Evolutionary conservation across 345 rosid genomes (phyloP).

Genomic region (Citrus unshiu): DNA sequence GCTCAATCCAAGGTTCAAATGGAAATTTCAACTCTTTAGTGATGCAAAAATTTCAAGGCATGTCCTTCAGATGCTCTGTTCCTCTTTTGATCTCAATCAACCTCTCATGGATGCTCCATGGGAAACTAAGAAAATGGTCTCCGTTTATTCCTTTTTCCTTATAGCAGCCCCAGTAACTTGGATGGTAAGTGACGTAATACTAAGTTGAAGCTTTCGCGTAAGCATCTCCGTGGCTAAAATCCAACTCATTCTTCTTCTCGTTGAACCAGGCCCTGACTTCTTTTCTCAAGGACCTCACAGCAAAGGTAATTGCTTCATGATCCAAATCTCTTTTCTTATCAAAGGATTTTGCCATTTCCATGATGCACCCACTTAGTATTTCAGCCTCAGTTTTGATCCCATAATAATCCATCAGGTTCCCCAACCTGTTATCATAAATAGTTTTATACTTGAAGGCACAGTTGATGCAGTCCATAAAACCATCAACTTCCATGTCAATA

Average conservation of each 20-base stretch:
- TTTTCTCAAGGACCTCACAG: constrained; percentile 35
- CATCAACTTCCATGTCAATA: constrained; percentile 42
- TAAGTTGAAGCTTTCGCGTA: constrained; percentile 52
- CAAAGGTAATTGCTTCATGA: constrained; percentile 27
- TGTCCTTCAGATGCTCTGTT: background rate
- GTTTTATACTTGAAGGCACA: constrained; percentile 36
- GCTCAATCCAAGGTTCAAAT: background rate
- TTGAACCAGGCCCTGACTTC: constrained; percentile 47
- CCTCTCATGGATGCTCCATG: constrained; percentile 42
- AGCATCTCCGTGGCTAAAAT: constrained; percentile 8
- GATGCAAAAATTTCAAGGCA: background rate
- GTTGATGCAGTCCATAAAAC: constrained; percentile 27
- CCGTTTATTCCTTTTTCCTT: constrained; percentile 28
- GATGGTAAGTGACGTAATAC: constrained; percentile 46
- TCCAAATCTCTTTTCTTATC: constrained; percentile 34
- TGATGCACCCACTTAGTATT: constrained; percentile 36
- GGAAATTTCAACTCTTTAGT: background rate
- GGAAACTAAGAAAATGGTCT: constrained; percentile 42
- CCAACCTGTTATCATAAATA: constrained; percentile 34
- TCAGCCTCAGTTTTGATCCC: constrained; percentile 47
- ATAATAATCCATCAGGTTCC: constrained; percentile 42
- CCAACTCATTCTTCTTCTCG: constrained; percentile 14
- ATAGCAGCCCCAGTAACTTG: constrained; percentile 30
- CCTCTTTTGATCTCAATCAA: constrained; percentile 28
- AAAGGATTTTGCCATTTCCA: constrained; percentile 36